Base-by-base conservation (phyloP, 2,329 filamentous ascomycete genomes). In the Falciphora oryzae region DNA sequence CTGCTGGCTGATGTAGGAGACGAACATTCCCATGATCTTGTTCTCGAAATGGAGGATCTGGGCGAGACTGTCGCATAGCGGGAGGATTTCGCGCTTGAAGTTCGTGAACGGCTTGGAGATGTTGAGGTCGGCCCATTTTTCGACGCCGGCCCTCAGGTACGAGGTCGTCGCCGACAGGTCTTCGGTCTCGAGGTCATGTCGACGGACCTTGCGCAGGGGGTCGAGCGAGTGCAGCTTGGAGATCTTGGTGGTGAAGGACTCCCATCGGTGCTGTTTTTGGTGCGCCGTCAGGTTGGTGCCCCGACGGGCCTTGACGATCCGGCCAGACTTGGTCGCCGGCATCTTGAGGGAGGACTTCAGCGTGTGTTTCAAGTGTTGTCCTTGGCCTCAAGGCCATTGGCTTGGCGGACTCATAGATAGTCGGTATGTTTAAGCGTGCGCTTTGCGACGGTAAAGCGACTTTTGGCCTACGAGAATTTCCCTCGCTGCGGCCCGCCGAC, bases 111-210 rank as follows among this genome's bases (percentile, higher is more conserved):
- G 85, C 68, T 90, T 88, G 22, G 94, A 93, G 67, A 97, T 82
- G 77, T 98, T 98, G 76, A 96, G 85, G 71, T 98, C 95, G 64
- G 85, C 81, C 95, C 95, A 99, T 84, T 91, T 91, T 68, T 93
- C 87, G 68, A 98, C 80, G 1, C 92, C 88, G 59, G 87, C 88
- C 70, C 88, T 86, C 71, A 99, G 93, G 77, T 96, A 95, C 27
- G 94, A 97, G n/a, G 90, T 90, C 32, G 88, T 86, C 28, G 88
- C 83, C 66, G 88, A 86, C 72, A 89, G 82, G 75, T 93, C 89
- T 80, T 91, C 89, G 73, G 89, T 86, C 67, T 93, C 90, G 79
- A 95, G 87, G 72, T 91, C 88, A 79, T 96, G 86, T 75, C 90
- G 89, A 77, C 93, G 91, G 71, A 96, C 90, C 78, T 89, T 89